Conservation (phyloP, 208 protist species). For the Leishmania guyanensis region DNA sequence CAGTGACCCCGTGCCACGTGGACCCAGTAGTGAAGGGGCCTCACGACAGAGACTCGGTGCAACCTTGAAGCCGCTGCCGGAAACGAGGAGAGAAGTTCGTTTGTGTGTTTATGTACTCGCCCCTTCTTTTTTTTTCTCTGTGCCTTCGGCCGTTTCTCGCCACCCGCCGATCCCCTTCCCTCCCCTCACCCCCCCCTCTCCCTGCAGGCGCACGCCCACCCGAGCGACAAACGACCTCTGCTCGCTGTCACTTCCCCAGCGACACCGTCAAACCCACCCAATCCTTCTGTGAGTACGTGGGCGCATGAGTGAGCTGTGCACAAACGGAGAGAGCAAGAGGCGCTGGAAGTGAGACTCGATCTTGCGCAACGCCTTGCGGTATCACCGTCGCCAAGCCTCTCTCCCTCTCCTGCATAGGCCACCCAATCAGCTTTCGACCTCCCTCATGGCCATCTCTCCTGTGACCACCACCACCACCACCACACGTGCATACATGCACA, state of each 20-base stretch:
- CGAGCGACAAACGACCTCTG: background rate
- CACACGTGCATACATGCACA: background rate
- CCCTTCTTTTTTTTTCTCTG: background rate
- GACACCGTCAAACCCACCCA: background rate
- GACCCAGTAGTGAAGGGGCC: background rate
- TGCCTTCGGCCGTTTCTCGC: background rate
- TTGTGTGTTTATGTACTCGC: background rate
- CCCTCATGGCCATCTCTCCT: background rate
- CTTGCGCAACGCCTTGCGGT: background rate
- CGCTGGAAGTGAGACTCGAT: background rate
- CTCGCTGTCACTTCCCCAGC: background rate
- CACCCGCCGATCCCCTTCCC: background rate
- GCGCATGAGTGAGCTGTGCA: background rate
- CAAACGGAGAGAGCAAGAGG: background rate
- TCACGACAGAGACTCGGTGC: background rate
- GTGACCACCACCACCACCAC: background rate
- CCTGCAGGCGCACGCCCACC: background rate
- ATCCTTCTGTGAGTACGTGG: background rate
- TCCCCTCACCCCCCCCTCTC: background rate
- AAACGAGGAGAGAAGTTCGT: background rate
- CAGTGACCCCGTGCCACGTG: background rate
- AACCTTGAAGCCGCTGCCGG: background rate
- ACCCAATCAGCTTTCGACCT: background rate
- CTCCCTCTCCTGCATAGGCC: background rate
- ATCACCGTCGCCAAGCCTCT: background rate